These are phyloP conservation scores for Allium fistulosum DNA, from an alignment of 106 monocot species.

Conservation along the genomic window DNA sequence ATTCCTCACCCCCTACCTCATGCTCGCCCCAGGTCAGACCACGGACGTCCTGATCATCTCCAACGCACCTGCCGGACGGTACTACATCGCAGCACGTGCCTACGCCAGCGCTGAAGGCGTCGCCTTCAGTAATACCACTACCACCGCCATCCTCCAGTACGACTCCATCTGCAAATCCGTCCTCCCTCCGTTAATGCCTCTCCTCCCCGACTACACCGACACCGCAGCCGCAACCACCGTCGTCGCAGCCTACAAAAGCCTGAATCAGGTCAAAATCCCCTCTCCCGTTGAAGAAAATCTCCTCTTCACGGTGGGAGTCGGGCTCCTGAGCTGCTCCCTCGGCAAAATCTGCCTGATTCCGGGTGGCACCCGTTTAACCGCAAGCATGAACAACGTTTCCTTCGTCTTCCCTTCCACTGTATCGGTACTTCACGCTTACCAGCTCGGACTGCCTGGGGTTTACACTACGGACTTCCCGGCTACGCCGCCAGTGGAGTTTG, in stretches of 20 bases:
- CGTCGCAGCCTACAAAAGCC: conserved; percentile 24
- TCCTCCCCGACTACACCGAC: conserved; percentile 44
- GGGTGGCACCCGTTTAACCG: conserved; percentile 28
- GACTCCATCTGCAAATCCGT: neutral
- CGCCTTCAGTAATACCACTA: conserved; percentile 60
- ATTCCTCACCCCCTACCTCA: conserved; percentile 35
- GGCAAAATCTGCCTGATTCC: conserved; percentile 30
- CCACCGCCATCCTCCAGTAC: conserved; percentile 68
- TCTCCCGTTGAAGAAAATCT: conserved; percentile 41
- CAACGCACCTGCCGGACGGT: conserved; percentile 33
- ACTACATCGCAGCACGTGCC: conserved; percentile 71
- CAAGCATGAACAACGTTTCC: conserved; percentile 72
- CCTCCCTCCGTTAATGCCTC: conserved; percentile 23
- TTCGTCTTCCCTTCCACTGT: conserved; percentile 29
- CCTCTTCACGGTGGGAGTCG: conserved; percentile 51
- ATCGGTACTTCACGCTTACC: conserved; percentile 52
- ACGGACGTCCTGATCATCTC: conserved; percentile 47
- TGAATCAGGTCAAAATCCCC: conserved; percentile 21
- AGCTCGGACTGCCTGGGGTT: conserved; percentile 26
- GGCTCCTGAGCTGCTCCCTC: conserved; percentile 34
- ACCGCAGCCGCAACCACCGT: conserved; percentile 25
- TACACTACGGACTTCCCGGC: conserved; percentile 58
- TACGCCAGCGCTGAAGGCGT: conserved; percentile 34
- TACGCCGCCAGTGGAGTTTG: conserved; percentile 29
- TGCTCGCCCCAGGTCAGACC: conserved; percentile 73